Conservation (phyloP, 495 filamentous ascomycete genomes). For the Amphirosellinia nigrospora region DNA sequence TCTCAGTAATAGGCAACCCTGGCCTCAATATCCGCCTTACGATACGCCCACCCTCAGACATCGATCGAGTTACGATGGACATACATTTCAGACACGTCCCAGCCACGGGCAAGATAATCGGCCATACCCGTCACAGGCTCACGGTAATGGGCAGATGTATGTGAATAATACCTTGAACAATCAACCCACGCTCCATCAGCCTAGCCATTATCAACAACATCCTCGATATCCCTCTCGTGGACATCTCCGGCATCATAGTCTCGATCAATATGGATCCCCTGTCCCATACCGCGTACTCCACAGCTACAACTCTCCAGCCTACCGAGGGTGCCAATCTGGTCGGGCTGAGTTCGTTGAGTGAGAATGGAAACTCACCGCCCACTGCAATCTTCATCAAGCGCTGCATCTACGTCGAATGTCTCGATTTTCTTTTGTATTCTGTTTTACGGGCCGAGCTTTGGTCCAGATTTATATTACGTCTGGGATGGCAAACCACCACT, state of each 20-base stretch:
- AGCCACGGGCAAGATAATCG: slow-evolving; percentile 32
- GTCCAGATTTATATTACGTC: neutral
- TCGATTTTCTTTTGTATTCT: slow-evolving; percentile 20
- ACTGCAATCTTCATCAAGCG: neutral
- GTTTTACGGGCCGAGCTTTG: neutral
- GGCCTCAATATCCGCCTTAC: slow-evolving; percentile 34
- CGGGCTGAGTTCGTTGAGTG: slow-evolving; percentile 33
- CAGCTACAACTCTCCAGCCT: slow-evolving; percentile 57
- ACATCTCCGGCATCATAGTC: slow-evolving; percentile 48
- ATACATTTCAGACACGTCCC: slow-evolving; percentile 33
- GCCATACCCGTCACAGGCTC: slow-evolving; percentile 43
- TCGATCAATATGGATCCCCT: slow-evolving; percentile 38
- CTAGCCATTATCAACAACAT: slow-evolving; percentile 38
- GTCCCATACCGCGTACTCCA: slow-evolving; percentile 52
- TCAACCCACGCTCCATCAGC: slow-evolving; percentile 37
- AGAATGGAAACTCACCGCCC: neutral
- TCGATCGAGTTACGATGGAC: slow-evolving; percentile 51
- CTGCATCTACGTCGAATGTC: neutral
- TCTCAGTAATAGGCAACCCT: slow-evolving; percentile 26
- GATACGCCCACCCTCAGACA: slow-evolving; percentile 41
- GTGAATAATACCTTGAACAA: slow-evolving; percentile 40
- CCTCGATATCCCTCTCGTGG: slow-evolving; percentile 42
- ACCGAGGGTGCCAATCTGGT: slow-evolving; percentile 54
- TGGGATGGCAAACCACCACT: neutral
- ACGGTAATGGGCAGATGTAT: slow-evolving; percentile 40